phyloP scores from a whole-genome alignment of 208 protist genomes.

The Acanthamoeba triangularis region DNA sequence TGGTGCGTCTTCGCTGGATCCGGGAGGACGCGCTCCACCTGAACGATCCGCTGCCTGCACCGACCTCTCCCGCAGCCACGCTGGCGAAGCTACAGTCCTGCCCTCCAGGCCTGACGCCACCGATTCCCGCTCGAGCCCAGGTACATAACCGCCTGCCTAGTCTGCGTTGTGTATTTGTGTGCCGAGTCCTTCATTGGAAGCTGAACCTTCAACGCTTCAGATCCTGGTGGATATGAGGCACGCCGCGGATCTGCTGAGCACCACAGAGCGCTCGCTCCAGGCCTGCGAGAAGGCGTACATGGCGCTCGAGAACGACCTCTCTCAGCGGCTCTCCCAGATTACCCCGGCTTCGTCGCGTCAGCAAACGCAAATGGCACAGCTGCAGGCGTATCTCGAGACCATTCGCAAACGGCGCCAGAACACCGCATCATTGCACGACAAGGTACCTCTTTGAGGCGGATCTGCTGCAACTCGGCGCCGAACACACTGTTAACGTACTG shows the following conservation, averaged over 20 bases:
- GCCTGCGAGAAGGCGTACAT: not conserved
- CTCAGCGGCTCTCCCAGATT: constrained; percentile 7
- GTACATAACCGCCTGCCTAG: not conserved
- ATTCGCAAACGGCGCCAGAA: not conserved
- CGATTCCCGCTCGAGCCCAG: constrained; percentile 16
- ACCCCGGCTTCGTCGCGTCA: not conserved
- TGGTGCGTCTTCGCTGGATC: constrained; percentile 40
- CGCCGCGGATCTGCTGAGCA: not conserved
- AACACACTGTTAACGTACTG: not conserved
- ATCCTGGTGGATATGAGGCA: constrained; percentile 29
- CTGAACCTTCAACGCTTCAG: not conserved
- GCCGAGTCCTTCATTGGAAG: not conserved
- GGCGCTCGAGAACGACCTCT: constrained; percentile 50
- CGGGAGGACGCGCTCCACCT: constrained; percentile 5
- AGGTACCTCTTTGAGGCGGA: not conserved
- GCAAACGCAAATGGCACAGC: not conserved
- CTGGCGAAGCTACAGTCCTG: not conserved
- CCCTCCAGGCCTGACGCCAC: not conserved
- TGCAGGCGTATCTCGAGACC: constrained; percentile 12
- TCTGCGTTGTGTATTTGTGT: not conserved
- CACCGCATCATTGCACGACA: not conserved
- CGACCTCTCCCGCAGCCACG: not conserved
- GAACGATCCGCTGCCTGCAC: not conserved
- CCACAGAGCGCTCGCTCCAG: not conserved
- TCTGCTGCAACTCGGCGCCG: not conserved